A percentile compares a stretch with the other conserved stretches of the same genome.
Evolutionary conservation across 2,329 filamentous ascomycete species (phyloP).

Genomic region (Penicillium sp.): DNA sequence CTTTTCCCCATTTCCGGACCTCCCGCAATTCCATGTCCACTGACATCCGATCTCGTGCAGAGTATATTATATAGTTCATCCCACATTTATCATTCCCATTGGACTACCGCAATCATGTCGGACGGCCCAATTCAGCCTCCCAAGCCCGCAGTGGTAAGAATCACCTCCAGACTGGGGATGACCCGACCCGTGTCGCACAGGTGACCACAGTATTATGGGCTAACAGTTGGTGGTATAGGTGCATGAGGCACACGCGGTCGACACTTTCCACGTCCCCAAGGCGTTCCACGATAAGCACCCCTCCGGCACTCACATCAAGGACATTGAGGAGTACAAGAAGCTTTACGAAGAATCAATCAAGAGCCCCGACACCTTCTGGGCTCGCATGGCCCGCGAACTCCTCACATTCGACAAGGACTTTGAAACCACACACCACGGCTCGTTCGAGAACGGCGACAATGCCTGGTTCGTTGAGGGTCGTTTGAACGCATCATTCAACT

Average conservation of each 20-base stretch:
- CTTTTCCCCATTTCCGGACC: neutral
- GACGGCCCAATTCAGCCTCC: constrained; percentile 34
- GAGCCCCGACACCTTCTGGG: constrained; percentile 89
- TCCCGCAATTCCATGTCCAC: neutral
- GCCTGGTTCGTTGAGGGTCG: constrained; percentile 94
- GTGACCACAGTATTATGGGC: neutral
- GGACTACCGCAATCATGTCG: constrained; percentile 34
- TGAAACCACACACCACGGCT: constrained; percentile 78
- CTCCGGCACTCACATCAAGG: constrained; percentile 57
- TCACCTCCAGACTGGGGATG: neutral
- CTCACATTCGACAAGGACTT: constrained; percentile 91
- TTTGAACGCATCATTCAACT: constrained; percentile 96
- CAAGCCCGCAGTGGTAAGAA: constrained; percentile 43
- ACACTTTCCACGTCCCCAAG: constrained; percentile 56
- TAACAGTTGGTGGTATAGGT: constrained; percentile 31
- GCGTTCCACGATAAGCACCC: constrained; percentile 60
- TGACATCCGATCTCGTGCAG: neutral
- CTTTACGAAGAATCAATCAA: constrained; percentile 81
- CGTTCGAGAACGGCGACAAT: constrained; percentile 73
- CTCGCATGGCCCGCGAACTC: constrained; percentile 76
- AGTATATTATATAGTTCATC: neutral
- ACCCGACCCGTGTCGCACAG: neutral
- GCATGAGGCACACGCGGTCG: constrained; percentile 48
- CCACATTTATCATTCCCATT: neutral
- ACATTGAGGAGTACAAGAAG: constrained; percentile 61